Percentiles rank a stretch among this genome's conserved stretches.
phyloP scores from a whole-genome alignment of 495 filamentous ascomycete species.

The Aspergillus homomorphus region DNA sequence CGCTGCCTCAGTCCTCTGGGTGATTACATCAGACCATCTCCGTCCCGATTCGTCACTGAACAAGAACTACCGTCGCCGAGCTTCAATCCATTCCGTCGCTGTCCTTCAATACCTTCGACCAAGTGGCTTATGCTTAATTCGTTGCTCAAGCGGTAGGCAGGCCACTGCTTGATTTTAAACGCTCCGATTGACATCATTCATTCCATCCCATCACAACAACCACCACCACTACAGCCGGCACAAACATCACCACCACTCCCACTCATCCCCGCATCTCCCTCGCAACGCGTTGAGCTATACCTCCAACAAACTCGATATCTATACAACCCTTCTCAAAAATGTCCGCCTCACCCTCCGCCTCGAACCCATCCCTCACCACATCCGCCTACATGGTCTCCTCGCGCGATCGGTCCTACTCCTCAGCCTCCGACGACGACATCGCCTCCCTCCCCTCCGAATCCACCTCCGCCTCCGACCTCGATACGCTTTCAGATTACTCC shows the following conservation, averaged over 20 bases:
- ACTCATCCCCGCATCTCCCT: neutral
- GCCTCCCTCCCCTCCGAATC: constrained; percentile 76
- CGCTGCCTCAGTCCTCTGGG: neutral
- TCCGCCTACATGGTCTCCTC: constrained; percentile 44
- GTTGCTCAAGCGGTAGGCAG: constrained; percentile 37
- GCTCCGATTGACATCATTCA: neutral
- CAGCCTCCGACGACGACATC: constrained; percentile 61
- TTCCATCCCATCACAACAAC: constrained; percentile 10
- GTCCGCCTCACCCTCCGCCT: constrained; percentile 31
- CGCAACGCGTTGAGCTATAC: too few species aligned
- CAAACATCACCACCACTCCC: neutral
- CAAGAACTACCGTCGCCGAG: neutral
- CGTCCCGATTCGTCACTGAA: neutral
- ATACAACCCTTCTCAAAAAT: constrained; percentile 17
- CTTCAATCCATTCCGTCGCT: neutral
- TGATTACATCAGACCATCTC: constrained; percentile 19
- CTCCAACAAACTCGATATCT: neutral
- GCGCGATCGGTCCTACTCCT: constrained; percentile 34
- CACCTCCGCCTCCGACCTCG: constrained; percentile 55
- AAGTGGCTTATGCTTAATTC: constrained; percentile 24
- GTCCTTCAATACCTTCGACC: neutral
- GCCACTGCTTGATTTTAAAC: constrained; percentile 30
- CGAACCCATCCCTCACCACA: constrained; percentile 43
- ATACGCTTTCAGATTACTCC: constrained; percentile 56
- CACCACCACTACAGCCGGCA: neutral